Evolutionary conservation across 352 stramenopile genomes (phyloP).

Genomic region (Globisporangium paroecandrum): DNA sequence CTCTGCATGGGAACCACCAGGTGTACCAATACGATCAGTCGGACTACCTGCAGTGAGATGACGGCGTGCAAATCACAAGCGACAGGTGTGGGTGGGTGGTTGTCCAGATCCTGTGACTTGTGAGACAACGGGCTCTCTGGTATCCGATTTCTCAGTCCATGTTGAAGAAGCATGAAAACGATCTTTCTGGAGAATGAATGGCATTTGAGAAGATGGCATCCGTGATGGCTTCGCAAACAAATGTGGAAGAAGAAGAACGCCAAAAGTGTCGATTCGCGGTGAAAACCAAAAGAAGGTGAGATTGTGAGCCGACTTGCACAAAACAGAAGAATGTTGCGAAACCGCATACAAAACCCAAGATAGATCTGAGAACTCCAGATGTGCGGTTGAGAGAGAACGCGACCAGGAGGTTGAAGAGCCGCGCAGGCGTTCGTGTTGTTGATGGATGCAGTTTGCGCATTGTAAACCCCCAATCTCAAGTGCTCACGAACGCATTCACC

Average conservation of each 20-base stretch:
- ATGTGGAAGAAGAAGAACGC: background rate
- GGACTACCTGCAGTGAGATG: constrained; percentile 9
- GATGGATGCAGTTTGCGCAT: background rate
- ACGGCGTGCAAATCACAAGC: background rate
- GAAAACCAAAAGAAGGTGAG: background rate
- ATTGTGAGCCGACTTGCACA: background rate
- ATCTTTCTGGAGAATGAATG: constrained; percentile 5
- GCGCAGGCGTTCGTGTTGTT: background rate
- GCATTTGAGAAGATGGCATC: background rate
- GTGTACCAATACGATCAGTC: constrained; percentile 18
- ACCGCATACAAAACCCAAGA: constrained; percentile 7
- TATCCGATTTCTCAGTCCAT: background rate
- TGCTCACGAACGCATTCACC: background rate
- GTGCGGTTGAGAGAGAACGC: background rate
- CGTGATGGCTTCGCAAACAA: background rate
- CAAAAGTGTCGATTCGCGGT: background rate
- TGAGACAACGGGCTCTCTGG: background rate
- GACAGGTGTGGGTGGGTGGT: background rate
- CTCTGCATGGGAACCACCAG: constrained; percentile 8
- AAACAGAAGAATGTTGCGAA: background rate
- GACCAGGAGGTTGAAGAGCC: background rate
- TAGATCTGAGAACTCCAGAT: background rate
- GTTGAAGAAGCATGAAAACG: background rate
- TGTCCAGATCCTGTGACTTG: background rate
- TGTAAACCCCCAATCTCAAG: background rate